A percentile compares a stretch with the other conserved stretches of the same genome.
Conservation (phyloP, 768 basidiomycete genomes). For the Lactifluus subvellereus region DNA sequence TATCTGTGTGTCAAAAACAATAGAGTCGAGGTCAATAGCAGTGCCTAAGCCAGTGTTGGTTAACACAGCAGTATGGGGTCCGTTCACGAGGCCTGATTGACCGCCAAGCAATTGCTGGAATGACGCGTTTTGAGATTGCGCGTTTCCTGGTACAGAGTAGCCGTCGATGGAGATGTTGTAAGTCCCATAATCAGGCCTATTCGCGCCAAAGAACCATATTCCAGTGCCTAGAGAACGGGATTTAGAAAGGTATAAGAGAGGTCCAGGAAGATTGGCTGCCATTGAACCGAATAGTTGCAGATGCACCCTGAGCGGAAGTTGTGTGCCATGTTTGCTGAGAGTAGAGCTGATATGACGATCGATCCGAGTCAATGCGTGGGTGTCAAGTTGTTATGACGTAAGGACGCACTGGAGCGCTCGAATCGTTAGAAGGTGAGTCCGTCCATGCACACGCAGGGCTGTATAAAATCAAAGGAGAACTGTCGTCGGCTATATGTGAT, state of each 20-base stretch:
- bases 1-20: constrained; percentile 40
- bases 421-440: constrained; percentile 39
- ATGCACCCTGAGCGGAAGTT: constrained; percentile 41
- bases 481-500: constrained; percentile 46
- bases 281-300: constrained; percentile 45
- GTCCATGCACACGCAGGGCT: constrained; percentile 45
- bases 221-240: constrained; percentile 34
- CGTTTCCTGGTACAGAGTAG: constrained; percentile 33
- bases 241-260: not conserved
- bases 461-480: constrained; percentile 50
- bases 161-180: constrained; percentile 30
- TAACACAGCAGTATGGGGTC: constrained; percentile 43
- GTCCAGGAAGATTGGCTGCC: constrained; percentile 27
- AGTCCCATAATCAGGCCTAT: constrained; percentile 1
- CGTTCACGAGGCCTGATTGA: constrained; percentile 38
- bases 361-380: not conserved
- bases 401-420: constrained; percentile 33
- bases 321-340: constrained; percentile 41
- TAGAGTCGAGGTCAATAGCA: constrained; percentile 46
- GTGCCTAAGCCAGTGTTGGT: constrained; percentile 38
- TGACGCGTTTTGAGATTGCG: constrained; percentile 29
- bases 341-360: constrained; percentile 35
- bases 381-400: not conserved
- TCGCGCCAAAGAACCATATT: constrained; percentile 41
- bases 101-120: constrained; percentile 41